These are phyloP conservation scores for Colletotrichum liriopes DNA, from an alignment of 2,329 filamentous ascomycete species.

Conservation along the genomic window DNA sequence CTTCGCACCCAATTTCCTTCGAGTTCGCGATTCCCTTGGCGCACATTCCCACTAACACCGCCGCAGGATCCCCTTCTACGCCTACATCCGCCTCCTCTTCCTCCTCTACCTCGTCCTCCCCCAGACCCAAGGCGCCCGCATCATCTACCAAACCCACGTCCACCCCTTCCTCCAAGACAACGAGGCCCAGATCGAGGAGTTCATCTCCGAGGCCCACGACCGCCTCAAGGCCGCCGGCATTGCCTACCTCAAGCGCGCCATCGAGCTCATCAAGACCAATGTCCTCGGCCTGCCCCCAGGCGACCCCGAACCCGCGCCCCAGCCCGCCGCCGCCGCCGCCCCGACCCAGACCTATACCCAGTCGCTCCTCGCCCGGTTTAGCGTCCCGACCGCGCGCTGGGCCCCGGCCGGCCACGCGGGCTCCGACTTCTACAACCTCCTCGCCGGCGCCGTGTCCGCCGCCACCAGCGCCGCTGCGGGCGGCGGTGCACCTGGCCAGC, in stretches of 20 bases:
- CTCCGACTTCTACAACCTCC: slow-evolving; percentile 82
- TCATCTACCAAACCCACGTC: slow-evolving; percentile 87
- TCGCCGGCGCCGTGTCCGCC: slow-evolving; percentile 81
- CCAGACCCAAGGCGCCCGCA: slow-evolving; percentile 92
- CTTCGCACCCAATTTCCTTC: not conserved
- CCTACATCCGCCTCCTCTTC: slow-evolving; percentile 88
- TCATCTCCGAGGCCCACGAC: slow-evolving; percentile 87
- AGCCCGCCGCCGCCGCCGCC: slow-evolving; percentile 60
- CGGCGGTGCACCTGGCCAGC: slow-evolving; percentile 50
- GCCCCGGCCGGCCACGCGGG: slow-evolving; percentile 63
- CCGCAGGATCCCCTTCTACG: slow-evolving; percentile 88
- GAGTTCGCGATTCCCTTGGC: not conserved
- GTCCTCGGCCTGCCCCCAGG: slow-evolving; percentile 83
- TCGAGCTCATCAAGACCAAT: slow-evolving; percentile 81
- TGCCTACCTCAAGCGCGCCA: slow-evolving; percentile 79
- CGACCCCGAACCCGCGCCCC: slow-evolving; percentile 54
- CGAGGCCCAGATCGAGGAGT: slow-evolving; percentile 89
- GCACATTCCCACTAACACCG: slow-evolving; percentile 10
- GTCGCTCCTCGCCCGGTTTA: slow-evolving; percentile 87
- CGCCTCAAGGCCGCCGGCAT: slow-evolving; percentile 83
- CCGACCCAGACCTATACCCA: slow-evolving; percentile 79
- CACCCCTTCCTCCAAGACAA: slow-evolving; percentile 92
- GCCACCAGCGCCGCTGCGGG: slow-evolving; percentile 65
- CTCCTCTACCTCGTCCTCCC: slow-evolving; percentile 97
- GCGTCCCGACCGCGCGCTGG: slow-evolving; percentile 80